A percentile compares a stretch with the other conserved stretches of the same genome.
These are phyloP conservation scores for Talaromyces sp. DNA, from an alignment of 2,329 filamentous ascomycete species.

Conservation along the genomic window DNA sequence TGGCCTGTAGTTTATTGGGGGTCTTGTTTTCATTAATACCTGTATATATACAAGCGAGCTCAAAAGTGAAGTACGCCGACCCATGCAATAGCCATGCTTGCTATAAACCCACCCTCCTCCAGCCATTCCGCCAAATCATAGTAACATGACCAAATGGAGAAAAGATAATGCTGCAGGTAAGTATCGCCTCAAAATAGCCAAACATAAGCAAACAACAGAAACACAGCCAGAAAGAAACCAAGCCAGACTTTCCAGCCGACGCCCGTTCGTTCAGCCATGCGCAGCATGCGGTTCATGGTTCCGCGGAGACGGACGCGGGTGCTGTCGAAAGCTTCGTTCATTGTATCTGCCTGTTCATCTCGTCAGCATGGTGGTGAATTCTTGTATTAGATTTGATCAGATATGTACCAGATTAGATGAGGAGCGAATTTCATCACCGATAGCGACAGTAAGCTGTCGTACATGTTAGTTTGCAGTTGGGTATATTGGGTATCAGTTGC, in stretches of 20 bases:
- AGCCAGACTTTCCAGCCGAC: constrained; percentile 95
- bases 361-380: too few species aligned
- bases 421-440: constrained; percentile 18
- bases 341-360: constrained; percentile 59
- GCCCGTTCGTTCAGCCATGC: constrained; percentile 93
- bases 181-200: constrained; percentile 67
- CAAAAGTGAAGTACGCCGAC: not conserved
- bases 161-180: not conserved
- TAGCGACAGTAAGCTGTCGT: constrained; percentile 19
- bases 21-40: not conserved
- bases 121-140: not conserved
- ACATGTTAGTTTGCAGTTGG: not conserved
- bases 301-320: constrained; percentile 76
- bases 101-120: not conserved
- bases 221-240: constrained; percentile 78
- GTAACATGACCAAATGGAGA: not conserved
- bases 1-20: not conserved
- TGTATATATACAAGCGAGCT: constrained; percentile 1
- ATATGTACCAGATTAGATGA: constrained; percentile 16
- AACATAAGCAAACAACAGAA: constrained; percentile 82
- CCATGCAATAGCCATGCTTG: constrained; percentile 6
- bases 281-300: constrained; percentile 94
- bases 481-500: too few species aligned
- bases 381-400: not conserved
- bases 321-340: constrained; percentile 91